Evolutionary conservation across 371 early-diverging fungal species (phyloP), one percentile per base, ranked within the genome.

Genomic region (Chytridium lagenaria): DNA sequence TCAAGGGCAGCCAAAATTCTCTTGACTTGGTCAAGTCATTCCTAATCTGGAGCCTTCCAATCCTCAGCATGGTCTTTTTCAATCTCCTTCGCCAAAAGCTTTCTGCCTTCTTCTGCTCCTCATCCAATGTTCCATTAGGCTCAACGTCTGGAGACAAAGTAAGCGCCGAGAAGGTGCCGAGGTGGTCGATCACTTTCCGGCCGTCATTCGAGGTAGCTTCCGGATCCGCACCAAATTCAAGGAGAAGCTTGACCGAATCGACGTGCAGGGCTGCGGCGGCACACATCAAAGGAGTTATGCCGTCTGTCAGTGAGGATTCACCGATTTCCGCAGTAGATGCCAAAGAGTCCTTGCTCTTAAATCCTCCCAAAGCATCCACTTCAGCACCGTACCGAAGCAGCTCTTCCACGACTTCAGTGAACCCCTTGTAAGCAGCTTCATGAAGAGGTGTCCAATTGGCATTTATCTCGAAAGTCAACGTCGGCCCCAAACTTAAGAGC

Each of bases 401-500:
- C 1, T 90, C 79, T 12, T 80, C 83, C 3, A 91, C 89, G 1
- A 91, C 87, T 5, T 83, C 81, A 1, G 73, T 77, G 50, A 68
- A 72, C 0, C 84, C 86, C 31, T 76, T 55, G 23, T 72, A 30
- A n/a, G 90, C 86, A 15, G 95, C 95, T 68, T 91, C 93, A 55
- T 95, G 97, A 37, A 95, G 73, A n/a, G 95, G 92, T 3, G 94
- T 92, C 88, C 90, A 91, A 0, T 87, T 89, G 1, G 83, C 82
- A 73, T n/a, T 87, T 78, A 74, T 93, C 93, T 0, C 77, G 78
- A 31, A 82, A 85, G 73, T 92, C 90, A 26, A 94, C 86, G 63
- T 93, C 89, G 0, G 92, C 92, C 28, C 97, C 97, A 66, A 87
- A 85, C 57, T 82, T 72, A 38, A 94, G 81, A 30, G 90, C 84